Conservation (phyloP, 345 rosid genomes). For the Sonneratia alba region DNA sequence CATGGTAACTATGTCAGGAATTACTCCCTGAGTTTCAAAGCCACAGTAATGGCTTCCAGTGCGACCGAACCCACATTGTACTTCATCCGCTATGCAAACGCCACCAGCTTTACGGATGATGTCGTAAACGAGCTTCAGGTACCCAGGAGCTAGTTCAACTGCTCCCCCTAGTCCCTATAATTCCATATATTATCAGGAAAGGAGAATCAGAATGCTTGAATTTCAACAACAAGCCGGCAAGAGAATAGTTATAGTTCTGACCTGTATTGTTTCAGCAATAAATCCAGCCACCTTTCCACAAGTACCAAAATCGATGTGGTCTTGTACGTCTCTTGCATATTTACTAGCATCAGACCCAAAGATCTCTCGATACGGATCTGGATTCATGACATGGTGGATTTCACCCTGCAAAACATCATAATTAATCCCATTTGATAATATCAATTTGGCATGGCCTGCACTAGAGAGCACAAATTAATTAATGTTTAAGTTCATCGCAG, state of each 20-base stretch:
- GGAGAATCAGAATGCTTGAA: neutral
- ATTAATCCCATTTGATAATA: no score
- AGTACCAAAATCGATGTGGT: conserved; percentile 84
- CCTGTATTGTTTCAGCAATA: conserved; percentile 93
- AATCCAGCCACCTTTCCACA: conserved; percentile 91
- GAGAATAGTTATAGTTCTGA: conserved; percentile 11
- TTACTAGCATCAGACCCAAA: conserved; percentile 73
- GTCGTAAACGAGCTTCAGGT: conserved; percentile 68
- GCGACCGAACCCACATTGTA: conserved; percentile 89
- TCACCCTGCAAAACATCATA: conserved; percentile 49
- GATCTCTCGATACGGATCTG: conserved; percentile 75
- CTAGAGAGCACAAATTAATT: neutral
- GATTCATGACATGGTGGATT: conserved; percentile 82
- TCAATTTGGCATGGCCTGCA: neutral
- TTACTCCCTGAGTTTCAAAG: conserved; percentile 80
- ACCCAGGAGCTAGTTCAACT: conserved; percentile 93
- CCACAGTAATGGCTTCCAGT: conserved; percentile 96
- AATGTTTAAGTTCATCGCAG: neutral
- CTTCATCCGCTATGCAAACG: conserved; percentile 92
- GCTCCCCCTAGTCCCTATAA: conserved; percentile 88
- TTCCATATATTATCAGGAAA: neutral
- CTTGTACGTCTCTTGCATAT: conserved; percentile 87
- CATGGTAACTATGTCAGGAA: conserved; percentile 95
- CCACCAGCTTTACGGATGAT: conserved; percentile 80
- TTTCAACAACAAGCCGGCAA: neutral